Base-by-base conservation (phyloP, 176 grass and related monocot species). In the Typha latifolia region DNA sequence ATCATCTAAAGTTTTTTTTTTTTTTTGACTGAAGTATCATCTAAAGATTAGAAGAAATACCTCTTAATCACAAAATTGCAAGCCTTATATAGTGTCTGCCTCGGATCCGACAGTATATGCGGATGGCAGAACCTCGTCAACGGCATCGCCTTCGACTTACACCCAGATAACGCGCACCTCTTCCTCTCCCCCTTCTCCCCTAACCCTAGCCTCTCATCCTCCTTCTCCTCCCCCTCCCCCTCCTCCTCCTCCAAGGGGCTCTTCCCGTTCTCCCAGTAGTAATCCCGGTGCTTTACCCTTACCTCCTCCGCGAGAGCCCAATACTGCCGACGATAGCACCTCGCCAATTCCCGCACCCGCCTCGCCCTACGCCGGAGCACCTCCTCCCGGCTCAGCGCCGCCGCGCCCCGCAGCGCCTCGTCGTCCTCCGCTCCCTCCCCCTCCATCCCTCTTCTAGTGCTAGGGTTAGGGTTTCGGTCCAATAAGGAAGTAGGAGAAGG, bases 111-210 rank as follows among this genome's bases (percentile, higher is more conserved):
- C 32, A 99, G 80, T 51, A 99, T 90, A 82, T 99, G 95, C 32
- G 69, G 72, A 79, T 94, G 89, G 14, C 95, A 99, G 51, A 63
- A 99, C 66, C 27, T 82, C 7, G 89, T 80, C 74, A 93, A 78
- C 22, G 86, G 72, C 95, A 99, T 99, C 43, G 95, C 84, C 77
- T 90, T 84, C 63, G 91, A 49, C 87, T 90, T 99, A 64, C 95
- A 99, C 0, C 89, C 95, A 0, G 83, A n/a, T 61, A 83, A 94
- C 1, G 78, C 95, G 62, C 95, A 99, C 76, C 87, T 86, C 76
- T 78, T 84, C 82, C 86, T 82, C 55, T 79, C 72, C 12, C 50
- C 70, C 64, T 52, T 21, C 2, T 22, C 72, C 79, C 66, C 67
- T n/a, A 1, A 76, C 50, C n/a, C 62, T 49, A 32, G 12, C 49